These are phyloP conservation scores for Lepidopterella palustris DNA, from an alignment of 495 filamentous ascomycete species.

Conservation along the genomic window DNA sequence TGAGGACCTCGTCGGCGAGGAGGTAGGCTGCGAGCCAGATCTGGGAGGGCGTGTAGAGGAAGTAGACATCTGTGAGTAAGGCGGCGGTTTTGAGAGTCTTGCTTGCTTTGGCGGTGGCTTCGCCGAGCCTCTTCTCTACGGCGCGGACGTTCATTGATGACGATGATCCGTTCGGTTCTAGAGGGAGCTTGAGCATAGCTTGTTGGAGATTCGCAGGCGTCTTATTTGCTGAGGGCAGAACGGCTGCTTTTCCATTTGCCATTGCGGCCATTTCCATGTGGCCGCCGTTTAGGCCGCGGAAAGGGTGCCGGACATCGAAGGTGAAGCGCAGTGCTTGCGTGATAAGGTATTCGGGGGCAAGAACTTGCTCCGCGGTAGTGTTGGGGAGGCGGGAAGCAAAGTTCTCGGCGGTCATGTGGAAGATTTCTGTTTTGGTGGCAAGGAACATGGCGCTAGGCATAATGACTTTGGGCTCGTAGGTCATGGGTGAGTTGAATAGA, in stretches of 20 bases:
- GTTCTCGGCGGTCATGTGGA: constrained; percentile 63
- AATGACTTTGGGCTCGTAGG: constrained; percentile 82
- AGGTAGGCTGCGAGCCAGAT: constrained; percentile 79
- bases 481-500: constrained; percentile 88
- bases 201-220: constrained; percentile 39
- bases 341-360: constrained; percentile 84
- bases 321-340: constrained; percentile 91
- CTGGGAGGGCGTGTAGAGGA: constrained; percentile 90
- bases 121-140: constrained; percentile 48
- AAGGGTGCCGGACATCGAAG: constrained; percentile 88
- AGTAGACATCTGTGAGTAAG: constrained; percentile 85
- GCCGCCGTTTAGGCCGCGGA: constrained; percentile 76
- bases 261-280: constrained; percentile 74
- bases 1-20: constrained; percentile 65
- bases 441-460: constrained; percentile 83
- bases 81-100: constrained; percentile 71
- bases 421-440: constrained; percentile 82
- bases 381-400: constrained; percentile 56
- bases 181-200: constrained; percentile 31
- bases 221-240: constrained; percentile 37
- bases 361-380: constrained; percentile 65
- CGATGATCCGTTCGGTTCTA: constrained; percentile 10
- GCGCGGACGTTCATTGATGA: constrained; percentile 9
- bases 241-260: constrained; percentile 45
- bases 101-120: constrained; percentile 63